These are phyloP conservation scores for Trametes cinnabarina DNA, from an alignment of 768 basidiomycete species.

Conservation along the genomic window DNA sequence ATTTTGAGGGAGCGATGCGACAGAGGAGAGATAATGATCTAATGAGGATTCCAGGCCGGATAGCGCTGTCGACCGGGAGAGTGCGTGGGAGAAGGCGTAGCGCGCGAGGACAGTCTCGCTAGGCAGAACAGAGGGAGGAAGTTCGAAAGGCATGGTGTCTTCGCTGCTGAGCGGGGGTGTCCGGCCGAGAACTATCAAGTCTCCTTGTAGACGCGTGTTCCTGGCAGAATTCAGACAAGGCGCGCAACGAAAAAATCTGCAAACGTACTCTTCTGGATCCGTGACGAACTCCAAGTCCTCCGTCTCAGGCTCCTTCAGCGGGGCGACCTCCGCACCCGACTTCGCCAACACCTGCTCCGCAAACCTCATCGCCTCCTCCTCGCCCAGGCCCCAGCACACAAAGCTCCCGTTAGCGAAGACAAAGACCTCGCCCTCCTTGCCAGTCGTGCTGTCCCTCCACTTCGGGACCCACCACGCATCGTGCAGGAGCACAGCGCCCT, in stretches of 20 bases:
- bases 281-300: constrained; percentile 93
- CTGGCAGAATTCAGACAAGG: constrained; percentile 38
- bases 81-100: constrained; percentile 88
- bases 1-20: constrained; percentile 74
- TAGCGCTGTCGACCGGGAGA: constrained; percentile 84
- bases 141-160: constrained; percentile 41
- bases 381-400: constrained; percentile 86
- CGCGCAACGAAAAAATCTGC: background rate
- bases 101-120: constrained; percentile 76
- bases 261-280: constrained; percentile 79
- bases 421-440: constrained; percentile 76
- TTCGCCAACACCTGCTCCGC: constrained; percentile 57
- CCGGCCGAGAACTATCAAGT: constrained; percentile 85
- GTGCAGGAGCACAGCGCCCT: constrained; percentile 58
- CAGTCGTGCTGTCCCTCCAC: constrained; percentile 49
- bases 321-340: constrained; percentile 59
- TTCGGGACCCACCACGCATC: constrained; percentile 80
- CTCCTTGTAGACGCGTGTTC: constrained; percentile 84
- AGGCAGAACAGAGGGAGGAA: constrained; percentile 56
- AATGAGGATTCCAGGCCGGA: constrained; percentile 84
- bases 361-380: constrained; percentile 71
- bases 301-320: constrained; percentile 69
- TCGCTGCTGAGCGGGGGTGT: constrained; percentile 57
- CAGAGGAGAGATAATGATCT: constrained; percentile 79
- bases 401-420: constrained; percentile 86